These are phyloP conservation scores for Hericium alpestre DNA, from an alignment of 768 basidiomycete genomes.

Conservation along the genomic window DNA sequence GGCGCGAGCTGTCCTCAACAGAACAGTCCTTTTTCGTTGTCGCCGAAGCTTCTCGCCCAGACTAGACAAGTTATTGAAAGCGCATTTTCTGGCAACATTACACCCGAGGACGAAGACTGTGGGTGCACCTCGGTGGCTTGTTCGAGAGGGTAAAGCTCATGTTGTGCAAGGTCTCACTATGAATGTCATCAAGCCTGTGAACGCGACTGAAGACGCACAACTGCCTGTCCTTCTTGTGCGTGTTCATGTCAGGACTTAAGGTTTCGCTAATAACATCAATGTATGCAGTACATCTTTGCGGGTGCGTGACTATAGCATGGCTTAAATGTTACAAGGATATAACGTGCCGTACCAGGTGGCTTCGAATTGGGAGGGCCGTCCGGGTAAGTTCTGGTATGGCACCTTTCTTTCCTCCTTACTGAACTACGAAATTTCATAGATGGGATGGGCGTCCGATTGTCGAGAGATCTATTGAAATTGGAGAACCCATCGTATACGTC, in stretches of 20 bases:
- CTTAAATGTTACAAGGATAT: no score
- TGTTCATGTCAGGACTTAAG: background rate
- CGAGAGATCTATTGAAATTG: slow-evolving; percentile 14
- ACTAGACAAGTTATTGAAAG: background rate
- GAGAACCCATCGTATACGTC: slow-evolving; percentile 17
- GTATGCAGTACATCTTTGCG: slow-evolving; percentile 17
- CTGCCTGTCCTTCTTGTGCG: slow-evolving; percentile 13
- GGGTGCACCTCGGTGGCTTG: background rate
- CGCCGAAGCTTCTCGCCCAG: background rate
- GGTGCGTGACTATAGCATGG: slow-evolving; percentile 2
- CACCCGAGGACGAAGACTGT: slow-evolving; percentile 3
- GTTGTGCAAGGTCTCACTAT: slow-evolving; percentile 14
- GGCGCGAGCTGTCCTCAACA: slow-evolving; percentile 17
- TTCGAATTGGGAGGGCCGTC: slow-evolving; percentile 27
- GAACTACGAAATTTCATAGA: background rate
- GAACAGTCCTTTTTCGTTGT: background rate
- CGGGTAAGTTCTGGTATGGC: no score
- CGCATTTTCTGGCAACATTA: background rate
- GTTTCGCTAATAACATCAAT: background rate
- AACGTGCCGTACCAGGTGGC: slow-evolving; percentile 20
- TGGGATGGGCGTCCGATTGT: slow-evolving; percentile 17
- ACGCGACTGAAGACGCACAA: slow-evolving; percentile 2
- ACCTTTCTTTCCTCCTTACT: no score
- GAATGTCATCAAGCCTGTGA: slow-evolving; percentile 17
- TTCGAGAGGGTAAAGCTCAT: background rate